Base-by-base conservation (phyloP, 495 filamentous ascomycete species). In the Articulospora tetracladia region DNA sequence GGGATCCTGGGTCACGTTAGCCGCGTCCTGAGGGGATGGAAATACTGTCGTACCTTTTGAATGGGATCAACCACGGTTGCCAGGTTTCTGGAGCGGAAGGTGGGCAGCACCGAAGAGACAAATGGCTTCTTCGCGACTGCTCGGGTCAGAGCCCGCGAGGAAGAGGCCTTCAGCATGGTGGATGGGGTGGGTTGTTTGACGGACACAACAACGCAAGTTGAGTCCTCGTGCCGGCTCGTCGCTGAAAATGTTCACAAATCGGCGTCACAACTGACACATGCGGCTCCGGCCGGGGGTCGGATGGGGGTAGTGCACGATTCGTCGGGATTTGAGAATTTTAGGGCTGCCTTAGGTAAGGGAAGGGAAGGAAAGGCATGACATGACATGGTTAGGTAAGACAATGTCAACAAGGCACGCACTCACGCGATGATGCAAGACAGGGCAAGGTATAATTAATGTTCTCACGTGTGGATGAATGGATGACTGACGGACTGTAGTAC, bases 1-100 rank as follows among this genome's bases (percentile, higher is more conserved):
- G 12, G 92, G 91, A 69, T 98, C 94, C 93, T 97, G 58, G 1
- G 30, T 0, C 30, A 26, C 15, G 28, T 1, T 20, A 49, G 60
- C 55, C 55, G 41, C 36, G 15, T 23, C 53, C 15, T 46, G 17
- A 3, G n/a, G 20, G 19, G 1, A 23, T 1, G 19, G 48, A 19
- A n/a, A 28, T 12, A 13, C 34, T 13, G 32, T 41, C 17, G 19
- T 60, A 68, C 66, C 52, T 66, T 70, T 60, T 71, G 66, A n/a
- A 66, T 62, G 2, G 54, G 52, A 30, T 68, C 65, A 36, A 65
- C 62, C 20, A 61, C 63, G 2, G 69, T 71, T 23, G 69, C 67
- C 13, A 69, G 56, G 19, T 55, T 58, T 58, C 67, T 66, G 19
- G 57, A 58, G 3, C 58, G 64, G 34, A 66, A 59, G 2, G 50